Base-by-base conservation (phyloP, 129 eudicot genomes). In the Gnaphalium uliginosum region DNA sequence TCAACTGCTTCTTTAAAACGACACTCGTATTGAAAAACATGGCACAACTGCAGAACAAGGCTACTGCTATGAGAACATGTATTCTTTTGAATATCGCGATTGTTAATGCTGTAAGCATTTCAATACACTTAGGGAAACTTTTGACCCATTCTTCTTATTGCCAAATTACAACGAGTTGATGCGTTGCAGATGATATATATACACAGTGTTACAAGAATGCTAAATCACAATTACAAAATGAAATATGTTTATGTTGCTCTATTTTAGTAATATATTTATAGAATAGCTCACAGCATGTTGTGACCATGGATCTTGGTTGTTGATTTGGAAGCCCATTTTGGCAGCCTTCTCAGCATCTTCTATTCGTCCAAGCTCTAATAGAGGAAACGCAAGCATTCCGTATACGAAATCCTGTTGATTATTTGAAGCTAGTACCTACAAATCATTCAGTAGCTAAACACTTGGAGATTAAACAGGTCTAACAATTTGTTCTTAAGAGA, bases 361-460 rank as follows among this genome's bases (percentile, higher is more conserved):
- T 89, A 87, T 81, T 33, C 72, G 85, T 8, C 96, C 96, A 77
- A 94, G 90, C 83, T 94, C 99, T 78, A 94, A 72, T 25, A 94
- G 68, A 62, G 99, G 87, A 86, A 94, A 94, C 3, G 99, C 96
- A 84, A 89, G 89, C 99, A 94, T 88, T 51, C 99, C 99, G 62
- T 91, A 81, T 78, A 94, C 77, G 80, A 85, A 94, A 53, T 78
- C 63, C 77, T 89, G 83, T 10, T 77, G 35, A 35, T 82, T 81
- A 79, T 94, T 90, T 41, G 68, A 64, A 51, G 90, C 84, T 53
- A 90, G 83, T 50, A 89, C 97, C 97, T 93, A 83, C 43, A 66
- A 27, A 46, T 14, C 53, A 46, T 46, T 46, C 53, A 46, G 53
- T 33, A 9, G 39, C 9, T 33, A 33, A n/a, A 33, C 39, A 6